Evolutionary conservation across 2,329 filamentous ascomycete species (phyloP).

Genomic region (Magnaporthiopsis incrustans): DNA sequence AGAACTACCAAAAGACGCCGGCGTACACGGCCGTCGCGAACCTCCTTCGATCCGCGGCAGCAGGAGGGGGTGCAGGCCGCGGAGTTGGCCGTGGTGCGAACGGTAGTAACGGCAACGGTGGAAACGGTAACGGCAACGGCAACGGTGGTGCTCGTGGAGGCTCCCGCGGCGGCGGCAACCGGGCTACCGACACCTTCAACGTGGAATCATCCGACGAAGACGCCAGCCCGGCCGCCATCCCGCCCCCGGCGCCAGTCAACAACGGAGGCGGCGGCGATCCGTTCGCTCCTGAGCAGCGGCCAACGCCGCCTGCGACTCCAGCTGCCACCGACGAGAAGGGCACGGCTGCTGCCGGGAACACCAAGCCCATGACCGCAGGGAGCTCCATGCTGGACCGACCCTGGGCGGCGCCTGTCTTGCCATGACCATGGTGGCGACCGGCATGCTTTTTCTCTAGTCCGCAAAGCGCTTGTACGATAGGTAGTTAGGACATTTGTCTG

Average conservation of each 20-base stretch:
- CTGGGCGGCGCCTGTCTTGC: not conserved
- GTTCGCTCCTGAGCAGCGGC: too few relatives aligned
- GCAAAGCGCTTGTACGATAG: not conserved
- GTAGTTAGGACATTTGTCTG: too few relatives aligned
- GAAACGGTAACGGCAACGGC: too few relatives aligned
- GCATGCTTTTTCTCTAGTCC: not conserved
- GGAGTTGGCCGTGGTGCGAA: too few relatives aligned
- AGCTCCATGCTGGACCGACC: not conserved
- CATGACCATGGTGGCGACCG: not conserved
- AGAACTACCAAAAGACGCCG: slow-evolving; percentile 29
- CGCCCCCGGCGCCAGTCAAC: not conserved
- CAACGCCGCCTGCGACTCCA: too few relatives aligned
- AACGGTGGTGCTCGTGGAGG: not conserved
- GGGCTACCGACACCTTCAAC: too few relatives aligned
- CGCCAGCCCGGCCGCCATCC: not conserved
- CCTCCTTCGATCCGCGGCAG: not conserved
- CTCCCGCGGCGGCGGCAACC: too few relatives aligned
- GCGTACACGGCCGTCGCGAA: slow-evolving; percentile 22
- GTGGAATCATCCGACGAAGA: too few relatives aligned
- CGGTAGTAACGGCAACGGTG: too few relatives aligned
- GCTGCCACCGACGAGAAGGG: not conserved
- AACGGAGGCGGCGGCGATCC: not conserved
- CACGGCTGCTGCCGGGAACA: not conserved
- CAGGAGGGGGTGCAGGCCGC: too few relatives aligned
- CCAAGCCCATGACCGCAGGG: too few relatives aligned